Percentiles rank a stretch among this genome's conserved stretches.
Conservation (phyloP, 306 rosid genomes). For the Malus asiatica region DNA sequence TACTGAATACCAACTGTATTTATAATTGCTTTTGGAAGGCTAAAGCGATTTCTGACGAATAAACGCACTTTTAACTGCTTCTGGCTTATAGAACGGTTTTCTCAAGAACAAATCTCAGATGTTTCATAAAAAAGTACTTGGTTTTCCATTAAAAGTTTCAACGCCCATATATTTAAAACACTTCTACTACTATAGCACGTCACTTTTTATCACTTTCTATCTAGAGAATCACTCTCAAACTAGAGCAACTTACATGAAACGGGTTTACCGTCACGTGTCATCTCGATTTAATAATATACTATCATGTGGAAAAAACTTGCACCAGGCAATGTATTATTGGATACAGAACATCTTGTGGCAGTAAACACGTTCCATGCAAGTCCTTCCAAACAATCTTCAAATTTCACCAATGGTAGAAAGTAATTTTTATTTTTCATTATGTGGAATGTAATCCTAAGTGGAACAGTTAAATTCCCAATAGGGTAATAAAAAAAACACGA, state of each 20-base stretch:
- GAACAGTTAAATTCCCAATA: neutral
- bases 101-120: neutral
- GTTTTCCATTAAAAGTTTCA: too few relatives aligned
- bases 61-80: too few relatives aligned
- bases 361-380: too few relatives aligned
- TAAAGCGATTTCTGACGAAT: neutral
- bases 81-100: neutral
- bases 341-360: too few relatives aligned
- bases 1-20: neutral
- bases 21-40: neutral
- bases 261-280: rapidly evolving
- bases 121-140: neutral
- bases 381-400: neutral
- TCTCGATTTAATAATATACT: too few relatives aligned
- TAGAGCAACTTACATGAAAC: too few relatives aligned
- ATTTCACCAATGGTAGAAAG: neutral
- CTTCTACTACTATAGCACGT: neutral
- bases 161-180: neutral
- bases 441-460: neutral
- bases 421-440: too few relatives aligned
- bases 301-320: too few relatives aligned
- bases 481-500: neutral
- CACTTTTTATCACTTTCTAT: rapidly evolving
- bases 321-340: too few relatives aligned
- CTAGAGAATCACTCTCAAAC: rapidly evolving